Evolutionary conservation across 768 basidiomycete species (phyloP).

Genomic region (Termitomyces titanicus): DNA sequence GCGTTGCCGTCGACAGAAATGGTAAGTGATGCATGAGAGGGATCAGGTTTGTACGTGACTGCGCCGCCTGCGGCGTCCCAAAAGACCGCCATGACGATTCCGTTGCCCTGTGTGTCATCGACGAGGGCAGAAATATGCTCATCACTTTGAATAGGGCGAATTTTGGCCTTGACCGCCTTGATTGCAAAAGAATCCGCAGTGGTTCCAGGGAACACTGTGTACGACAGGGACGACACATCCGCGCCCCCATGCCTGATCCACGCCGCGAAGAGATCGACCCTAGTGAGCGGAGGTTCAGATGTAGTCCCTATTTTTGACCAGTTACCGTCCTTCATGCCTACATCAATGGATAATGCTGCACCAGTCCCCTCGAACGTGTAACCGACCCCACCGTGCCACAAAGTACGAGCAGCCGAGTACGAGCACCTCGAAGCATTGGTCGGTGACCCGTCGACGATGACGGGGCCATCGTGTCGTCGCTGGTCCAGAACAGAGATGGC

Average conservation of each 20-base stretch:
- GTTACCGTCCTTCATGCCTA: constrained; percentile 42
- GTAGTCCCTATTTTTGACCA: constrained; percentile 66
- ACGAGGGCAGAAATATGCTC: constrained; percentile 35
- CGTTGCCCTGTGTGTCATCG: constrained; percentile 29
- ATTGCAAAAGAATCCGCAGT: constrained; percentile 23
- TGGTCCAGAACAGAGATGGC: constrained; percentile 71
- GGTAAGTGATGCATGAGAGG: constrained; percentile 24
- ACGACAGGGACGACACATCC: constrained; percentile 25
- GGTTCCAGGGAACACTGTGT: constrained; percentile 41
- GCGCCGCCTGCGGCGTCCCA: constrained; percentile 39
- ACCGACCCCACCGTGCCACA: constrained; percentile 68
- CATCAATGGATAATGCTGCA: constrained; percentile 37
- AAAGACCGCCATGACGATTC: constrained; percentile 38
- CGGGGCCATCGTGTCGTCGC: constrained; percentile 38
- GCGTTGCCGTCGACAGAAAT: constrained; percentile 37
- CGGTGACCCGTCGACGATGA: constrained; percentile 40
- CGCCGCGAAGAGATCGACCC: constrained; percentile 48
- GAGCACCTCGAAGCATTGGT: background rate
- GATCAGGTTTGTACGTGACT: constrained; percentile 24
- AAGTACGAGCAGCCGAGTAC: constrained; percentile 25
- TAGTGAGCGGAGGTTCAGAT: constrained; percentile 50
- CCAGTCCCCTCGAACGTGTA: constrained; percentile 36
- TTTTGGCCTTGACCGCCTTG: constrained; percentile 16
- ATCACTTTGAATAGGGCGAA: constrained; percentile 31
- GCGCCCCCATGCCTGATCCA: constrained; percentile 31